These are phyloP conservation scores for Chaetomiaceae sp. DNA, from an alignment of 2,329 filamentous ascomycete species.

Conservation along the genomic window DNA sequence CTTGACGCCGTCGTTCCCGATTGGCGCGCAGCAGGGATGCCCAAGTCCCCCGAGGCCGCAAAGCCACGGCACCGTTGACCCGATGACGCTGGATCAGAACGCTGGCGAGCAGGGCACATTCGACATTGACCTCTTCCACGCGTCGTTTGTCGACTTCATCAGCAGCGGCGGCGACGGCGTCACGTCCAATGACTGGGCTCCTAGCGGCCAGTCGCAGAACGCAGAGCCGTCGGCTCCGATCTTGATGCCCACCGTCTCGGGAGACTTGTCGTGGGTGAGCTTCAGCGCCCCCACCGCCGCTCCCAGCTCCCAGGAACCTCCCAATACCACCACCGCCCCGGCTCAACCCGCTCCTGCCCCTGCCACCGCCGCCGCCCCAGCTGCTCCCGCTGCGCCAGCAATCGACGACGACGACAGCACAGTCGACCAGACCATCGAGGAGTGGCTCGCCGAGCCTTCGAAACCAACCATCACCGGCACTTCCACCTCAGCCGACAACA, in stretches of 20 bases:
- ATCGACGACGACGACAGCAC: constrained; percentile 14
- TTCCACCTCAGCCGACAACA: neutral
- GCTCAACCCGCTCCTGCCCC: neutral
- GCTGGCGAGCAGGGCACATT: constrained; percentile 8
- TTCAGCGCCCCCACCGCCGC: neutral
- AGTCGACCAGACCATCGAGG: constrained; percentile 23
- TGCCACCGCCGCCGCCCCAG: neutral
- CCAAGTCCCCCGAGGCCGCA: constrained; percentile 8
- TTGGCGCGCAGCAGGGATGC: constrained; percentile 2
- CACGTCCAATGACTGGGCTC: neutral
- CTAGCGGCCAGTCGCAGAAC: neutral
- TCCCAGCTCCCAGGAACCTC: neutral
- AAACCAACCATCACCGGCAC: neutral
- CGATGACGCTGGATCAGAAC: neutral
- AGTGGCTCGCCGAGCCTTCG: constrained; percentile 28
- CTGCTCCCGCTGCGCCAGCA: neutral
- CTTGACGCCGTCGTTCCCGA: constrained; percentile 11
- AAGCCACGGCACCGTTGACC: neutral
- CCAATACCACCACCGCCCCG: neutral
- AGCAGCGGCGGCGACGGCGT: constrained; percentile 11
- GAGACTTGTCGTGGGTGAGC: neutral
- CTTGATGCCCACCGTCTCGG: neutral
- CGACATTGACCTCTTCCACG: constrained; percentile 20
- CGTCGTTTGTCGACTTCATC: constrained; percentile 20
- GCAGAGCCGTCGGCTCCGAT: neutral